Conservation (phyloP, 2,329 filamentous ascomycete genomes). For the Nigrospora sphaerica region DNA sequence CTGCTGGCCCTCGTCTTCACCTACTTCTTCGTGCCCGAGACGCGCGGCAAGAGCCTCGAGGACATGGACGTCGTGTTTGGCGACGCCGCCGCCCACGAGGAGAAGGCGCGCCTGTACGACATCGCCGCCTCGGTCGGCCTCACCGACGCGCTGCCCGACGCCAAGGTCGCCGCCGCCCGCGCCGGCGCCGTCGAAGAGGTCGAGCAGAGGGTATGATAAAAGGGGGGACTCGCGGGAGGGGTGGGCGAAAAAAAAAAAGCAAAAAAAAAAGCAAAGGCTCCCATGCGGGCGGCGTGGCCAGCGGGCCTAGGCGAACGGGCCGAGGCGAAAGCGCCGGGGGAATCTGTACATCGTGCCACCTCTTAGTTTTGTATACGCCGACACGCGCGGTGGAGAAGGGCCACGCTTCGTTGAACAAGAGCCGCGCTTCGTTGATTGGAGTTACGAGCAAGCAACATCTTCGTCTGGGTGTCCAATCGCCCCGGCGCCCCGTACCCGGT, state of each 20-base stretch:
- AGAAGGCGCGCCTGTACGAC: conserved; percentile 11
- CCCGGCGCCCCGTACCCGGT: no score
- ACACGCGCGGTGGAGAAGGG: no score
- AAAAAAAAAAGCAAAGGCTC: no score
- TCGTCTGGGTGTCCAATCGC: no score
- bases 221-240: no score
- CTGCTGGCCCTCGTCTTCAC: conserved; percentile 39
- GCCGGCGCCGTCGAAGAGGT: background rate
- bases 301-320: no score
- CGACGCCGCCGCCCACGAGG: conserved; percentile 26
- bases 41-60: conserved; percentile 45
- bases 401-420: background rate
- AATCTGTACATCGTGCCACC: no score
- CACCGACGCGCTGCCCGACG: background rate
- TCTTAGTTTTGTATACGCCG: no score
- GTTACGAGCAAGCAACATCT: background rate
- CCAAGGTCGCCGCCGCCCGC: background rate
- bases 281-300: no score
- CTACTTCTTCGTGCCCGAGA: conserved; percentile 51
- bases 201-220: background rate
- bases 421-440: background rate
- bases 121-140: background rate
- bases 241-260: no score
- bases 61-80: conserved; percentile 46
- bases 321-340: no score